These are phyloP conservation scores for Aplosporella prunicola DNA, from an alignment of 2,329 filamentous ascomycete species.

Conservation along the genomic window DNA sequence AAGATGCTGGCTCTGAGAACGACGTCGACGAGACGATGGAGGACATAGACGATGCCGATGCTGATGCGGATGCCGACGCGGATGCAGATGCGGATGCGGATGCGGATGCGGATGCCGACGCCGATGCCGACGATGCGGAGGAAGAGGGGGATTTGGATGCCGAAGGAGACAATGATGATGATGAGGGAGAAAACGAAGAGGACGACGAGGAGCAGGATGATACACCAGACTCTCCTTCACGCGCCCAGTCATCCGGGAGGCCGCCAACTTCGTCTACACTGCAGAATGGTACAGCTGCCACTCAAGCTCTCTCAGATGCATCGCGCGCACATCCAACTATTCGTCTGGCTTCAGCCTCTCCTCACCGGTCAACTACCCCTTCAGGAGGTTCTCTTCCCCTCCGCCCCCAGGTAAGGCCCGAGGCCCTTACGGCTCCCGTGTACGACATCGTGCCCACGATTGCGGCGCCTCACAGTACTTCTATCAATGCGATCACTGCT, in stretches of 20 bases:
- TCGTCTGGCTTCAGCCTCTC: constrained; percentile 40
- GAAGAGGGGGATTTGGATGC: no score
- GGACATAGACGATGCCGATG: constrained; percentile 33
- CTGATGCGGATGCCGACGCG: constrained; percentile 28
- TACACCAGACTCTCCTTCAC: constrained; percentile 32
- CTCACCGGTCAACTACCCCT: constrained; percentile 26
- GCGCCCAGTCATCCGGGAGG: constrained; percentile 26
- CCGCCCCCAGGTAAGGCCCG: constrained; percentile 59
- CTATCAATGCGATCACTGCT: constrained; percentile 83
- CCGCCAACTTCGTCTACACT: constrained; percentile 17
- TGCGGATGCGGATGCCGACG: constrained; percentile 29
- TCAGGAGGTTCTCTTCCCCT: constrained; percentile 30
- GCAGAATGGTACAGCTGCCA: constrained; percentile 19
- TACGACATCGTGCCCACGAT: constrained; percentile 98
- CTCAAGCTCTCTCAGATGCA: constrained; percentile 4
- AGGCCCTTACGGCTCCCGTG: constrained; percentile 66
- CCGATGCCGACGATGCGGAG: constrained; percentile 25
- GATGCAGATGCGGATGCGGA: constrained; percentile 26
- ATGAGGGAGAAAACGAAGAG: constrained; percentile 29
- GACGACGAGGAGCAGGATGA: constrained; percentile 35
- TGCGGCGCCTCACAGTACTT: constrained; percentile 89
- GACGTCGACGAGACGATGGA: constrained; percentile 37
- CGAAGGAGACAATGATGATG: constrained; percentile 24
- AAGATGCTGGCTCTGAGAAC: constrained; percentile 32
- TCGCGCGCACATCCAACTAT: constrained; percentile 37